phyloP scores from a whole-genome alignment of 2,329 filamentous ascomycete genomes.

The Orbilia blumenaviensis region DNA sequence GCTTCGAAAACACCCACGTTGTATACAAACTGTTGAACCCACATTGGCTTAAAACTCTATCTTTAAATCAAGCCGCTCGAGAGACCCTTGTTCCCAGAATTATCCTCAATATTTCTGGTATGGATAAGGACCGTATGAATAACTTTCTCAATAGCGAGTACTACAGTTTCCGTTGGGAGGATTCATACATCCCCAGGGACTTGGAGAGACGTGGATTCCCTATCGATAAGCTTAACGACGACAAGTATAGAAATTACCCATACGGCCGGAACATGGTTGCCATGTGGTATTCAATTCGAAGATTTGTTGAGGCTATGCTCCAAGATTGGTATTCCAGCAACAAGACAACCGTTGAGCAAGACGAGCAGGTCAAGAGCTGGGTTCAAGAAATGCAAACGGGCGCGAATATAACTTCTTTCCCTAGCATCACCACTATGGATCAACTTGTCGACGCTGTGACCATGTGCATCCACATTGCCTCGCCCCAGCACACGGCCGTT shows the following conservation, averaged over 20 bases:
- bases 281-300: constrained; percentile 63
- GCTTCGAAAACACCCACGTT: constrained; percentile 62
- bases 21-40: constrained; percentile 64
- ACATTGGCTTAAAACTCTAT: constrained; percentile 66
- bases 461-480: constrained; percentile 67
- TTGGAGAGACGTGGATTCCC: constrained; percentile 63
- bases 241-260: constrained; percentile 65
- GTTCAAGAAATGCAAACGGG: constrained; percentile 19
- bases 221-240: constrained; percentile 55
- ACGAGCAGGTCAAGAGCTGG: constrained; percentile 58
- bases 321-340: constrained; percentile 59
- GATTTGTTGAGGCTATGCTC: constrained; percentile 61
- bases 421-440: constrained; percentile 59
- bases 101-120: constrained; percentile 62
- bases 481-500: constrained; percentile 65
- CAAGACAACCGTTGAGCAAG: constrained; percentile 58
- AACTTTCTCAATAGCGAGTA: constrained; percentile 63
- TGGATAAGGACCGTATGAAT: constrained; percentile 58
- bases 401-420: constrained; percentile 61
- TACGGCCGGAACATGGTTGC: constrained; percentile 64
- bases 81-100: constrained; percentile 63
- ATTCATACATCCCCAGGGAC: constrained; percentile 64
- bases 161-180: constrained; percentile 63
- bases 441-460: constrained; percentile 63
- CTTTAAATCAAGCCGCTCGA: constrained; percentile 65